These are phyloP conservation scores for Aspergillus affinis DNA, from an alignment of 495 filamentous ascomycete species.

Conservation along the genomic window DNA sequence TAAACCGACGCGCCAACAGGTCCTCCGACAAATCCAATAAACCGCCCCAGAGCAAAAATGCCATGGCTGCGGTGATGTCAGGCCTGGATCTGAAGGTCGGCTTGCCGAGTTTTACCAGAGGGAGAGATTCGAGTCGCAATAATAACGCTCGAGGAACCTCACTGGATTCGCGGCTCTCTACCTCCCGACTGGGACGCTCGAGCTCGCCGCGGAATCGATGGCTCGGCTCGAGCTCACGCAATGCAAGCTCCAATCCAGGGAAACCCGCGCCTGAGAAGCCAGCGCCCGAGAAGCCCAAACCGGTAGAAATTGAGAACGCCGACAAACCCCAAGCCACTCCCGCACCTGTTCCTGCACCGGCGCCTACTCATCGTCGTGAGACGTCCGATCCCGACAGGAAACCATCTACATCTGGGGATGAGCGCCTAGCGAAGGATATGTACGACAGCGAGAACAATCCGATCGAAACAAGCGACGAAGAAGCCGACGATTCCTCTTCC, in stretches of 20 bases:
- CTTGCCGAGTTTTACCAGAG: constrained; percentile 38
- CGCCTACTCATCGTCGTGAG: constrained; percentile 25
- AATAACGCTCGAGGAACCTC: constrained; percentile 49
- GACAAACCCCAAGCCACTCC: constrained; percentile 40
- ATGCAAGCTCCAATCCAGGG: constrained; percentile 35
- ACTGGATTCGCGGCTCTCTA: constrained; percentile 64
- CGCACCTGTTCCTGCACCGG: background rate
- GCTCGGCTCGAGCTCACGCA: constrained; percentile 33
- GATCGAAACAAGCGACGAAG: constrained; percentile 54
- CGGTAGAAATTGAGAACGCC: constrained; percentile 57
- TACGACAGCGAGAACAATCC: constrained; percentile 56
- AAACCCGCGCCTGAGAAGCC: constrained; percentile 41
- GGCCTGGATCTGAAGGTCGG: constrained; percentile 37
- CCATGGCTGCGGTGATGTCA: constrained; percentile 43
- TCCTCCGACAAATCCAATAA: constrained; percentile 20
- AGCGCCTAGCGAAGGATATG: constrained; percentile 73
- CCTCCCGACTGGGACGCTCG: constrained; percentile 55
- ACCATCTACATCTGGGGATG: constrained; percentile 37
- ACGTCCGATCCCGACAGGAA: constrained; percentile 30
- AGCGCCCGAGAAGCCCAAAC: constrained; percentile 49
- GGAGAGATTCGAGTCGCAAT: constrained; percentile 43
- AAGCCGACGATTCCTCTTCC: constrained; percentile 44
- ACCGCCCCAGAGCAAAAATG: constrained; percentile 23
- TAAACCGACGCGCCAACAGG: constrained; percentile 14
- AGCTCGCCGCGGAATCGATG: constrained; percentile 54